Conservation (phyloP, 169 alveolate species). For the Plasmodium falciparum region DNA sequence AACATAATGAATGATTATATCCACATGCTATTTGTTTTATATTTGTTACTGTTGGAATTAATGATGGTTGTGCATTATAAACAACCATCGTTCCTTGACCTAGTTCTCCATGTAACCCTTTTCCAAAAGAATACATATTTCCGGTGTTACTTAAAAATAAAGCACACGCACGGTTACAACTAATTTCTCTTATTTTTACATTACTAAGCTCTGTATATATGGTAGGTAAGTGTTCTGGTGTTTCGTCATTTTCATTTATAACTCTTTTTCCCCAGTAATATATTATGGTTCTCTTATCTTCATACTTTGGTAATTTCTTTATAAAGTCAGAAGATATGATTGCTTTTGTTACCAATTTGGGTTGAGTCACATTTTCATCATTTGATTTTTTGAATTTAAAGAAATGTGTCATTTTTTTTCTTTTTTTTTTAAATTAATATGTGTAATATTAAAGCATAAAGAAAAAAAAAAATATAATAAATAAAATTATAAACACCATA, state of each 20-base stretch:
- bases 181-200: constrained; percentile 80
- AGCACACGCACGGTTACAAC: constrained; percentile 82
- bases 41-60: constrained; percentile 62
- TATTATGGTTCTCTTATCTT: constrained; percentile 73
- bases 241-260: constrained; percentile 69
- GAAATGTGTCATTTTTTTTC: constrained; percentile 47
- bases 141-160: constrained; percentile 79
- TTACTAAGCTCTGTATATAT: constrained; percentile 81
- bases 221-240: constrained; percentile 78
- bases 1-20: constrained; percentile 79
- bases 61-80: constrained; percentile 80
- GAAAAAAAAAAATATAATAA: neutral
- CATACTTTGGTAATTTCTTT: constrained; percentile 71
- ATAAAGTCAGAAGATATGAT: constrained; percentile 69
- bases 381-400: constrained; percentile 56
- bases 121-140: constrained; percentile 82
- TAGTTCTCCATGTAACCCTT: constrained; percentile 86
- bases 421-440: neutral
- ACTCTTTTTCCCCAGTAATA: constrained; percentile 77
- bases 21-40: constrained; percentile 83
- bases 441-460: neutral
- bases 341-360: constrained; percentile 72
- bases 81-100: constrained; percentile 80
- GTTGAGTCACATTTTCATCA: constrained; percentile 71
- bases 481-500: neutral